phyloP scores from a whole-genome alignment of 1,284 basidiomycete genomes.

The Marasmius sp. region DNA sequence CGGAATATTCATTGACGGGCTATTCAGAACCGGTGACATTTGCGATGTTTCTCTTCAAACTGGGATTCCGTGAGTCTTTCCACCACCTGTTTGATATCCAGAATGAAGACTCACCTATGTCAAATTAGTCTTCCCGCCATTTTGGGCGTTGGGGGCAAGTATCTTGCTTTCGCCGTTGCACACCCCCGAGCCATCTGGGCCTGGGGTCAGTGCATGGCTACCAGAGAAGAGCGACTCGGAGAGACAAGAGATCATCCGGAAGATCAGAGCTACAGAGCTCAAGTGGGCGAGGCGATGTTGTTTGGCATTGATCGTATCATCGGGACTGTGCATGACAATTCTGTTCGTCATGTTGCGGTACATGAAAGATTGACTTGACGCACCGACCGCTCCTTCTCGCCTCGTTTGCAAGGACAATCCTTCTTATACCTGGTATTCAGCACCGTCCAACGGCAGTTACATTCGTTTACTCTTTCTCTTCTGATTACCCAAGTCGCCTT shows the following conservation, averaged over 20 bases:
- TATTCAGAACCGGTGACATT: slow-evolving; percentile 37
- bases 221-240: slow-evolving; percentile 37
- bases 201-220: slow-evolving; percentile 26
- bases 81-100: background rate
- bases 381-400: background rate
- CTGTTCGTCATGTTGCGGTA: background rate
- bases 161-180: slow-evolving; percentile 42
- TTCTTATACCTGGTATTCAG: background rate
- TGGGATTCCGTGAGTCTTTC: slow-evolving; percentile 37
- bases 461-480: background rate
- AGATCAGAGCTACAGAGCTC: slow-evolving; percentile 31
- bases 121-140: slow-evolving; percentile 44
- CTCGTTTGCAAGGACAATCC: background rate
- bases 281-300: slow-evolving; percentile 38
- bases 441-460: background rate
- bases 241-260: slow-evolving; percentile 26
- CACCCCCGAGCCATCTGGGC: slow-evolving; percentile 22
- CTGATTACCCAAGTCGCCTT: background rate
- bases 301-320: slow-evolving; percentile 25
- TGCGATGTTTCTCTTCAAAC: slow-evolving; percentile 43
- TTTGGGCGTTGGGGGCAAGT: slow-evolving; percentile 48
- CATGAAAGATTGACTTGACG: background rate
- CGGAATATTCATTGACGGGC: slow-evolving; percentile 10
- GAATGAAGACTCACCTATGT: background rate
- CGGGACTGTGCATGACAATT: background rate